phyloP scores from a whole-genome alignment of 352 stramenopile genomes.

The Phytophthora hibernalis region DNA sequence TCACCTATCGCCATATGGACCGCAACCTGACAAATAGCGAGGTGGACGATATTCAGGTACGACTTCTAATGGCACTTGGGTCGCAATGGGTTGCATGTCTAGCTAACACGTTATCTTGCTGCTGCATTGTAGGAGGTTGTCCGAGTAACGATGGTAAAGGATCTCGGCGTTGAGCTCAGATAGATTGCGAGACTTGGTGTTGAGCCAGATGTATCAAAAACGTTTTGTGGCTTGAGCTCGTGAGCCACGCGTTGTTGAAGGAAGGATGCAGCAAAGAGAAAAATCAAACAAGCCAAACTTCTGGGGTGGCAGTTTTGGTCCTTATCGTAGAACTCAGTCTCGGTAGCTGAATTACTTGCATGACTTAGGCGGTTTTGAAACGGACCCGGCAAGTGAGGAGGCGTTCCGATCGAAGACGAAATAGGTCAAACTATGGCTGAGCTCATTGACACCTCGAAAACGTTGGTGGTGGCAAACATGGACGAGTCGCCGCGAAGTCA shows the following conservation, averaged over 20 bases:
- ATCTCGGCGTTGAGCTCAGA: constrained; percentile 92
- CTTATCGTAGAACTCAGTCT: background rate
- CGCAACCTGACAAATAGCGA: constrained; percentile 99
- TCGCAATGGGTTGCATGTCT: background rate
- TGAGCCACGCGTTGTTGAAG: background rate
- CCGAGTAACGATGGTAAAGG: constrained; percentile 70
- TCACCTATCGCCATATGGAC: constrained; percentile 99
- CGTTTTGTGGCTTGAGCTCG: background rate
- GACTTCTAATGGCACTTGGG: background rate
- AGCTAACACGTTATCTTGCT: background rate
- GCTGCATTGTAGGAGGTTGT: constrained; percentile 58
- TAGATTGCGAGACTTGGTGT: constrained; percentile 51
- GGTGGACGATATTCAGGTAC: constrained; percentile 96
- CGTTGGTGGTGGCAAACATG: constrained; percentile 6
- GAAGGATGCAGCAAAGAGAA: constrained; percentile 3
- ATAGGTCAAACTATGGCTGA: constrained; percentile 5
- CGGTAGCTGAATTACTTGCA: background rate
- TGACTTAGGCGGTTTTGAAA: constrained; percentile 27
- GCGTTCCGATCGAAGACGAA: constrained; percentile 26
- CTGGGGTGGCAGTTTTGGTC: constrained; percentile 7
- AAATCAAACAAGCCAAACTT: constrained; percentile 14
- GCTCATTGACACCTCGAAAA: background rate
- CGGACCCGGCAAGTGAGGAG: constrained; percentile 38
- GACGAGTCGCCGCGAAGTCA: constrained; percentile 19
- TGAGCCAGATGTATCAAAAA: constrained; percentile 14